A percentile compares a stretch with the other conserved stretches of the same genome.
Conservation (phyloP, 2,329 filamentous ascomycete genomes). For the Xylariaceae sp. region DNA sequence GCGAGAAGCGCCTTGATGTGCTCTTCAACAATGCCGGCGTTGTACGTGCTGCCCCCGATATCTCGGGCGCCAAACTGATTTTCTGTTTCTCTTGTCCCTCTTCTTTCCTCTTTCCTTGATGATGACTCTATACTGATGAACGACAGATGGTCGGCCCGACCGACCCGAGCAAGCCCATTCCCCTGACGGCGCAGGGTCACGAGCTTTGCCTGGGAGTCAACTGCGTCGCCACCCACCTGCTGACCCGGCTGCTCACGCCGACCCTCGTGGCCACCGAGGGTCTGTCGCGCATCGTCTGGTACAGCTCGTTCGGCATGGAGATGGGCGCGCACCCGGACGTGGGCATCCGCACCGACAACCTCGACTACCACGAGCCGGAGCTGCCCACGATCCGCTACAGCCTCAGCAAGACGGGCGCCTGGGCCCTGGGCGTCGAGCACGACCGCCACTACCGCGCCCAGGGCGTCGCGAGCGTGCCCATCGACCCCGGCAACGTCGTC, state of each 20-base stretch:
- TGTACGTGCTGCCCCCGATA: constrained; percentile 11
- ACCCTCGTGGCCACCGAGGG: constrained; percentile 10
- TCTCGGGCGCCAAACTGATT: too few relatives aligned
- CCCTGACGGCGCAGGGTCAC: constrained; percentile 22
- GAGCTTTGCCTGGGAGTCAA: constrained; percentile 19
- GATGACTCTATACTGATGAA: too few relatives aligned
- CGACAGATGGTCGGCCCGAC: too few relatives aligned
- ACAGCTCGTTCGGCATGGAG: constrained; percentile 12
- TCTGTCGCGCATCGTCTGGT: constrained; percentile 15
- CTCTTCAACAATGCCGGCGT: constrained; percentile 32
- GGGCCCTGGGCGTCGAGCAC: constrained; percentile 16
- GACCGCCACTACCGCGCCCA: constrained; percentile 14
- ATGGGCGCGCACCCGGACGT: background rate
- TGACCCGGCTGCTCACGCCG: constrained; percentile 17
- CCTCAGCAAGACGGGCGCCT: constrained; percentile 18
- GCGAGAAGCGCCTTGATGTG: constrained; percentile 29
- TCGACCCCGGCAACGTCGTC: constrained; percentile 21
- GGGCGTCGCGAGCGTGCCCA: constrained; percentile 16
- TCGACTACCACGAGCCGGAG: constrained; percentile 1
- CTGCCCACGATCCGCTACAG: constrained; percentile 8
- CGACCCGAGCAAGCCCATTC: constrained; percentile 3
- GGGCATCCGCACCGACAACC: constrained; percentile 4
- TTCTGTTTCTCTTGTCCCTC: too few relatives aligned
- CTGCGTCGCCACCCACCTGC: constrained; percentile 13
- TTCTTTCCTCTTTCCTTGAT: too few relatives aligned